Percentiles rank a stretch among this genome's conserved stretches.
Evolutionary conservation across 2,329 filamentous ascomycete genomes (phyloP).

Genomic region (Colletotrichum sp.): DNA sequence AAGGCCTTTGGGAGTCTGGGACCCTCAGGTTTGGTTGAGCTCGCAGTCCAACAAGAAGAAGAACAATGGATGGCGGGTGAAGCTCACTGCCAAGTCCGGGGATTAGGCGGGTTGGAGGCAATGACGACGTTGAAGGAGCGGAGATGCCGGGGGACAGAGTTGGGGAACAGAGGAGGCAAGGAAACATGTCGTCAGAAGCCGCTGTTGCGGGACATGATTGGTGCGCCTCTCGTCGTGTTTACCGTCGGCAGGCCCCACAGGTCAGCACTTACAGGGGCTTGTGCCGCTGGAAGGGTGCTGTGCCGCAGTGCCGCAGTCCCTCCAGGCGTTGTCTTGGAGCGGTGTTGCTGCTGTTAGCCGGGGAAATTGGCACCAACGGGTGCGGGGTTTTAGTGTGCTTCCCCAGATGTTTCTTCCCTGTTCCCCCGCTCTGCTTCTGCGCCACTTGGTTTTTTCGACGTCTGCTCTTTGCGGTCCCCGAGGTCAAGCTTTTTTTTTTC

Average conservation of each 20-base stretch:
- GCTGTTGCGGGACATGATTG: slow-evolving; percentile 1
- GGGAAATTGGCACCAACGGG: not conserved
- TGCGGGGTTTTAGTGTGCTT: slow-evolving; percentile 22
- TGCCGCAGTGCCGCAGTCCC: not conserved
- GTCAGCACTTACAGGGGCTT: not conserved
- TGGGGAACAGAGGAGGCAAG: not conserved
- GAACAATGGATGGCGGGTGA: not conserved
- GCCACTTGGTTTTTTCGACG: not conserved
- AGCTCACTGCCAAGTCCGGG: not conserved
- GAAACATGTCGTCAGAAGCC: slow-evolving; percentile 7
- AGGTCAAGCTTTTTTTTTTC: slow-evolving; percentile 9
- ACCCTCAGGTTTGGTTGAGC: not conserved
- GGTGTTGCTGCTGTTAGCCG: not conserved
- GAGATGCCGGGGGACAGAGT: not conserved
- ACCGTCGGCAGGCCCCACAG: not conserved
- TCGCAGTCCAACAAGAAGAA: not conserved
- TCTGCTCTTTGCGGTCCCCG: not conserved
- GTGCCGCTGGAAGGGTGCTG: not conserved
- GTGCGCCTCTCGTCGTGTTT: slow-evolving; percentile 4
- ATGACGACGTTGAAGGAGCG: slow-evolving; percentile 13
- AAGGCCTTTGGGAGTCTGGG: not conserved
- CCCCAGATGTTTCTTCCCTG: slow-evolving; percentile 18
- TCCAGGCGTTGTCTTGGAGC: not conserved
- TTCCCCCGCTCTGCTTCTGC: slow-evolving; percentile 3
- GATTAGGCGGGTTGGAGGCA: not conserved